Evolutionary conservation across 2,329 filamentous ascomycete species (phyloP), one percentile per base, ranked within the genome.

Genomic region (Orbilia brochopaga): DNA sequence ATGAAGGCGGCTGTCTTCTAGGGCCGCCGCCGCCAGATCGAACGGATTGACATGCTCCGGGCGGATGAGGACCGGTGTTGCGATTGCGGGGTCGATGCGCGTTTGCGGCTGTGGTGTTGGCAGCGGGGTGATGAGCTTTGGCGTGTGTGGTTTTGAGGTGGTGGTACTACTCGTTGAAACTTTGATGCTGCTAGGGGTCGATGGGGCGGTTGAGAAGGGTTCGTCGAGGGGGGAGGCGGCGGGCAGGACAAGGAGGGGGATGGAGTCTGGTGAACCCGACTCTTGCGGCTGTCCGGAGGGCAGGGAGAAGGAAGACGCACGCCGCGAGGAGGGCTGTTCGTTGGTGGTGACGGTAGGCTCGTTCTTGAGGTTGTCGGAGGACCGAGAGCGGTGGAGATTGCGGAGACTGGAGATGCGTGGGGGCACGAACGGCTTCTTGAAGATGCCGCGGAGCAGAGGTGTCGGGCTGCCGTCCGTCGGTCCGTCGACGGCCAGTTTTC

Each of bases 351-450:
- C 44, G 24, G 48, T 27, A 21, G 59, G 10, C 5, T 56, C 50
- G 10, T 53, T 30, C 17, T 50, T 64, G 10, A 61, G 23, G 24
- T 65, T 72, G 8, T 64, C 59, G 1, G 67, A 60, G 15, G 67
- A 72, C 6, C 27, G 60, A 5, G 67, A 72, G 35, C 67, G 54
- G 24, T 42, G 46, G n/a, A 65, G 23, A n/a, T 55, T 60, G 40
- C 37, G 55, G 11, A 65, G 56, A n/a, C 67, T 72, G 7, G 67
- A 72, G 2, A n/a, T 61, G 17, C 67, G 48, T 11, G 42, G 54
- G 10, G 67, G 67, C 15, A 72, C 53, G 17, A 46, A 44, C 17
- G 67, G 67, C 30, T 51, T 64, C 42, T 72, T 72, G 30, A 65
- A n/a, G 17, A 72, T 44, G 8, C 55, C 51, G n/a, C 67, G 67